Base-by-base conservation (phyloP, 805 yeast species). In the Yarrowia sp. region DNA sequence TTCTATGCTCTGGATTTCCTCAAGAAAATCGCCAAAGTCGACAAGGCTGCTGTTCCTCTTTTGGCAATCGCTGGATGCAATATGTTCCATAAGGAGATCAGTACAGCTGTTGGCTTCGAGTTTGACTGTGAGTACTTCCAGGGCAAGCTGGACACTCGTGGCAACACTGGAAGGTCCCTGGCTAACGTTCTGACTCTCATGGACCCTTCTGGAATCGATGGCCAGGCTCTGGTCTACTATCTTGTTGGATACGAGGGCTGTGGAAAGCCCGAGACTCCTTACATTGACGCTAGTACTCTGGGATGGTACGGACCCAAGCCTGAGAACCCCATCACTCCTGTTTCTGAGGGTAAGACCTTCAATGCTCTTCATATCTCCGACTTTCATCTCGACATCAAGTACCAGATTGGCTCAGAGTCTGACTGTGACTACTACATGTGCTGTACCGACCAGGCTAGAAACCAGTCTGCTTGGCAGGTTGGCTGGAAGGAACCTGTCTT, bases 301-400 rank as follows among this genome's bases (percentile, higher is more conserved):
- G 67, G 74, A 32, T 73, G 80, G 76, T 80, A 82, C 81, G 81
- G 83, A 2, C 71, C 69, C 31, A 80, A 77, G 69, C 83, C 73
- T 66, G 76, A 67, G 67, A 77, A 57, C 51, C 36, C 50, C 6
- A 31, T 18, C 4, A 5, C 42, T n/a, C 68, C 70, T 7, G 41
- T 44, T 15, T 57, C 57, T 13, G 47, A 65, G n/a, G 72, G 71
- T 65, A 77, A 80, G 65, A 77, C 79, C 1, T 83, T 86, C 73
- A 83, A 85, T 66, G 90, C 86, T 5, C 76, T 87, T 66, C 92
- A 87, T 69, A 69, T 87, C 31, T 81, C 87, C 18, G 92, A 87
- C 71, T 84, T 86, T 74, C 91, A 87, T 74, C 74, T 85, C 53
- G 84, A 86, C 71, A 73, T 82, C 65, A 82, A 73, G 66, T 80